Conservation (phyloP, 2,329 filamentous ascomycete genomes). For the Penicillium sp. region DNA sequence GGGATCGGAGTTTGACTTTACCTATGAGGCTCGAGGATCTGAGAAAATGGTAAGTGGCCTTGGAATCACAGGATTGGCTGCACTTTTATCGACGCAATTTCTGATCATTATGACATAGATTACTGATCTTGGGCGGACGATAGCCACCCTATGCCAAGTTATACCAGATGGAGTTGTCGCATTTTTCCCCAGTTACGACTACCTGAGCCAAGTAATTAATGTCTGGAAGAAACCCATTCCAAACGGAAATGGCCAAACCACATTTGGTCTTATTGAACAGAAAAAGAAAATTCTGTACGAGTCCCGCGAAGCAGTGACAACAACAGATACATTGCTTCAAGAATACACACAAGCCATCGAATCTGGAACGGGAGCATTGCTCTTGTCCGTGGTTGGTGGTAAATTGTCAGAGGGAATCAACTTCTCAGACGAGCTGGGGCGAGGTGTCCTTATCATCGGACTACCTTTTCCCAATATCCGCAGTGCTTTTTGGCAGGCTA, state of each 20-base stretch:
- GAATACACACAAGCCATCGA: conserved; percentile 73
- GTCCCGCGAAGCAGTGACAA: conserved; percentile 48
- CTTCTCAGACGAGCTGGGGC: conserved; percentile 87
- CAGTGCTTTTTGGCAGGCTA: conserved; percentile 90
- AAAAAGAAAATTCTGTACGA: conserved; percentile 58
- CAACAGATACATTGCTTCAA: conserved; percentile 70
- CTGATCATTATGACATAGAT: conserved; percentile 49
- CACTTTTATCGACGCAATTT: not conserved
- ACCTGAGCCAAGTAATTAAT: conserved; percentile 73
- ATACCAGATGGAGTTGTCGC: conserved; percentile 90
- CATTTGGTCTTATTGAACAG: conserved; percentile 36
- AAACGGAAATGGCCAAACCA: conserved; percentile 31
- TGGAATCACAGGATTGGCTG: not conserved
- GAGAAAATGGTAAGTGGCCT: conserved; percentile 57
- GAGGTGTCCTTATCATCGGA: conserved; percentile 88
- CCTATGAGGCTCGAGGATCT: conserved; percentile 76
- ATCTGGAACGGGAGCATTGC: conserved; percentile 68
- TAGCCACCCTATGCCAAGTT: conserved; percentile 71
- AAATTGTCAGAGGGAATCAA: conserved; percentile 98
- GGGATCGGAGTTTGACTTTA: conserved; percentile 76
- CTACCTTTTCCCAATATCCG: conserved; percentile 90
- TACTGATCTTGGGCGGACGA: conserved; percentile 71
- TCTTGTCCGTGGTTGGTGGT: conserved; percentile 90
- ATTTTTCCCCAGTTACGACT: conserved; percentile 95
- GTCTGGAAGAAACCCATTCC: conserved; percentile 59